Evolutionary conservation across 2,329 filamentous ascomycete genomes (phyloP).

Genomic region (Cordyceps militaris): DNA sequence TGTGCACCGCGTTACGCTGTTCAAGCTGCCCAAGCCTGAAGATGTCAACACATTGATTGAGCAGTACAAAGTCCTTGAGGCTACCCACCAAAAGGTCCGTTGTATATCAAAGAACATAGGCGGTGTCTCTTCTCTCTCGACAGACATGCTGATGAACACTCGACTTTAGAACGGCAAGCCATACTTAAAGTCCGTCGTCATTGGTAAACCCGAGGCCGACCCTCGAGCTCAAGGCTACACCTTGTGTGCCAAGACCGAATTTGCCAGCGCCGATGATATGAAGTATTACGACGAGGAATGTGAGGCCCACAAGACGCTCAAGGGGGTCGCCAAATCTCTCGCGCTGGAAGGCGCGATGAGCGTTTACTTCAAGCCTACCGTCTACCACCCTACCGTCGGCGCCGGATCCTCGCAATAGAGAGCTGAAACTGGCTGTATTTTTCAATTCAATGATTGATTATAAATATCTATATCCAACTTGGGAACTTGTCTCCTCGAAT

Average conservation of each 20-base stretch:
- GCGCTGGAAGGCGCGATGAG: conserved; percentile 31
- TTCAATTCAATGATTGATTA: background rate
- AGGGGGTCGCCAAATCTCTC: conserved; percentile 27
- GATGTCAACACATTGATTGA: conserved; percentile 38
- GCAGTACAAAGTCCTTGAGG: conserved; percentile 35
- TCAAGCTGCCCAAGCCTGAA: conserved; percentile 42
- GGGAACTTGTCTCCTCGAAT: background rate
- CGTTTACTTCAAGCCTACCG: conserved; percentile 33
- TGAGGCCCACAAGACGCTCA: conserved; percentile 36
- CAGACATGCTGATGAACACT: background rate
- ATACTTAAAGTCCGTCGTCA: conserved; percentile 56
- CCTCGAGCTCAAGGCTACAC: conserved; percentile 59
- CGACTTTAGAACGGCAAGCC: conserved; percentile 57
- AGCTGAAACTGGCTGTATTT: background rate
- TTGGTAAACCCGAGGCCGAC: conserved; percentile 48
- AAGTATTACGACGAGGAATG: conserved; percentile 58
- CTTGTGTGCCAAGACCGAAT: conserved; percentile 54
- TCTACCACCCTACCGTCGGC: conserved; percentile 16
- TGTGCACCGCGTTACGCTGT: conserved; percentile 45
- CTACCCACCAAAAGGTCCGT: conserved; percentile 37
- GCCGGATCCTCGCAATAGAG: conserved; percentile 10
- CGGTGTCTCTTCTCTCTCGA: too few species aligned
- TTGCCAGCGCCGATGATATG: conserved; percentile 60
- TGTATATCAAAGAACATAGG: background rate
- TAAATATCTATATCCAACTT: background rate